A percentile compares a stretch with the other conserved stretches of the same genome.
Evolutionary conservation across 345 rosid genomes (phyloP).

Genomic region (Sisymbrium altissimum): DNA sequence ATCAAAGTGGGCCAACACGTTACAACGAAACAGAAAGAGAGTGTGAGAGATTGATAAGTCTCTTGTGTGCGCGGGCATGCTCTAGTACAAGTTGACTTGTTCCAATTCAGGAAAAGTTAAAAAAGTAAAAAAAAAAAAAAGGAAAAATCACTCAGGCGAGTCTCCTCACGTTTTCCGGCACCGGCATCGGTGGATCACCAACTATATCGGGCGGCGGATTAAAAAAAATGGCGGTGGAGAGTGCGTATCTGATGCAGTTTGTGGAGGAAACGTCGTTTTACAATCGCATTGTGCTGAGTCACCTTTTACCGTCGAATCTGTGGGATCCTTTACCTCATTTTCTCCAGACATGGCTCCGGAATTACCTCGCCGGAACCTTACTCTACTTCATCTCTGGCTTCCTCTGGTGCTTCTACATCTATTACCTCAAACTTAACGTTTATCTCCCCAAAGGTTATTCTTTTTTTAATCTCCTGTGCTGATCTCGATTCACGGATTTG

Average conservation of each 20-base stretch:
- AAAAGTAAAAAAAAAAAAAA: neutral
- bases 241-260: conserved; percentile 43
- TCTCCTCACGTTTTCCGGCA: conserved; percentile 7
- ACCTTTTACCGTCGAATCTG: conserved; percentile 49
- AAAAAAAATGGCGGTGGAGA: conserved; percentile 14
- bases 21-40: neutral
- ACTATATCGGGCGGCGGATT: neutral
- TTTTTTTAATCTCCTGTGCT: too few relatives aligned
- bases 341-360: conserved; percentile 87
- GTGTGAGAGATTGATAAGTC: neutral
- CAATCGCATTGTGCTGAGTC: conserved; percentile 65
- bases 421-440: conserved; percentile 73
- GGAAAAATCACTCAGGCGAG: neutral
- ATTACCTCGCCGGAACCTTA: conserved; percentile 68
- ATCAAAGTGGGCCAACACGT: neutral
- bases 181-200: conserved; percentile 18
- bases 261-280: conserved; percentile 54
- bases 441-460: conserved; percentile 64
- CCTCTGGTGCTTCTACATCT: conserved; percentile 91
- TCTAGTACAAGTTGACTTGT: conserved; percentile 8
- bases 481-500: too few relatives aligned
- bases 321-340: conserved; percentile 71
- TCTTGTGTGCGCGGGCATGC: neutral
- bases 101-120: neutral
- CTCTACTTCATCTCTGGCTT: conserved; percentile 76